Base-by-base conservation (phyloP, 129 eudicot genomes). In the Flaveria sonorensis region DNA sequence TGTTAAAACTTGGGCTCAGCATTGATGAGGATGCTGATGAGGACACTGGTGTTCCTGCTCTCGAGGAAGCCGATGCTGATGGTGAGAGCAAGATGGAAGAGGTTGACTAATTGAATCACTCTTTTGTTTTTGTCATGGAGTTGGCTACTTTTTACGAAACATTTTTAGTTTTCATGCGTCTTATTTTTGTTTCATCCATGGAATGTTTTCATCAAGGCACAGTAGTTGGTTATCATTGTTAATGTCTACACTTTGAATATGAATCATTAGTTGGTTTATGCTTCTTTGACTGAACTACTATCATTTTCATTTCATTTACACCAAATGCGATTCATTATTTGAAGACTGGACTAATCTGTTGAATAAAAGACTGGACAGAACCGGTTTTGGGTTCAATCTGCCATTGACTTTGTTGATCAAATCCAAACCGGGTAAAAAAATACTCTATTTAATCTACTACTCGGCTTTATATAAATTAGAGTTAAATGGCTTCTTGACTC, bases 61-160 rank as follows among this genome's bases (percentile, higher is more conserved):
- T 93, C 13, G 98, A 93, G 83, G 98, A 93, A 7, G 92, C 89
- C 11, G 98, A 89, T 53, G 90, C 72, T 3, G 97, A 91, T 74
- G 89, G 85, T 1, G 98, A 91, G 79, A 88, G 96, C 93, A 93
- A 93, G 96, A 93, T 93, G 98, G 98, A 93, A 71, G 98, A 93
- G 75, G 98, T 93, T 10, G 98, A 93, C 67, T 93, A 90, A 86
- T 30, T 69, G 46, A 19, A 1, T 2, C 19, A 9, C 53, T 26
- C 14, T 77, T 36, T 18, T 6, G 9, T n/a, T 45, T 45, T 62
- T 5, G 1, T 14, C 52, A 10, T 36, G 51, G 47, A 16, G 50
- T 21, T 71, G 53, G 10, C 32, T 30, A 21, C 11, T 71, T 12
- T 15, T 45, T 30, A 16, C 47, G 39, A 24, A 64, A 75, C 71